Percentiles rank a stretch among this genome's conserved stretches.
These are phyloP conservation scores for Trichophaea hybrida DNA, from an alignment of 2,329 filamentous ascomycete species.

Conservation along the genomic window DNA sequence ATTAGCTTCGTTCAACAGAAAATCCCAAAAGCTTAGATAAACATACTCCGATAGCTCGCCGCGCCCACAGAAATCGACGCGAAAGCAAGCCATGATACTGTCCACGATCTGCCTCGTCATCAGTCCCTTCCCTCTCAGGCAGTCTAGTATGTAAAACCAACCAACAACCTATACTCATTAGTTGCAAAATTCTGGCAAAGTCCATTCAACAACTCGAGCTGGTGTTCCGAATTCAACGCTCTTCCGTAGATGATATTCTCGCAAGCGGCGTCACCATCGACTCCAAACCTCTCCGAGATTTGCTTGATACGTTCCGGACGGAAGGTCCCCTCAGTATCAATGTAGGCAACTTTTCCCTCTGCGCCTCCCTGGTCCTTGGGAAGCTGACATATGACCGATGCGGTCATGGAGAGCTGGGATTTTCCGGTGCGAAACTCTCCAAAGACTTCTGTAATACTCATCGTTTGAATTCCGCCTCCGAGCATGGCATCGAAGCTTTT, in stretches of 20 bases:
- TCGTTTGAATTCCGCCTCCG: conserved; percentile 53
- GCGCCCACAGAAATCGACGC: conserved; percentile 51
- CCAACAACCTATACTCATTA: conserved; percentile 49
- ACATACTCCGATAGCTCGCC: conserved; percentile 47
- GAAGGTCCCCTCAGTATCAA: conserved; percentile 53
- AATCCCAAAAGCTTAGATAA: background rate
- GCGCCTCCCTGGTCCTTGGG: conserved; percentile 49
- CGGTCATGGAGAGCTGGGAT: conserved; percentile 54
- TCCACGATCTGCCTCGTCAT: conserved; percentile 40
- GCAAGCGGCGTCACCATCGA: conserved; percentile 44
- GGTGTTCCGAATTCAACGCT: conserved; percentile 51
- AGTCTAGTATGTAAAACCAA: conserved; percentile 2
- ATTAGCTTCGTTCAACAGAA: background rate
- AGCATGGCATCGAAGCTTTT: conserved; percentile 52
- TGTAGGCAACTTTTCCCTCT: conserved; percentile 55
- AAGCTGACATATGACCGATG: conserved; percentile 48
- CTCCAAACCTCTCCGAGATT: conserved; percentile 50
- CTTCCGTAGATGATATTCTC: conserved; percentile 55
- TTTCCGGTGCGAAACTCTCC: conserved; percentile 49
- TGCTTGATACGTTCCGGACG: conserved; percentile 52
- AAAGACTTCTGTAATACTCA: conserved; percentile 51
- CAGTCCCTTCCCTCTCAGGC: background rate
- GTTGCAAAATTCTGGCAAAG: conserved; percentile 47
- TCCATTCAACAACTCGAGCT: conserved; percentile 48
- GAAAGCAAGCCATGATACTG: conserved; percentile 55